A percentile compares a stretch with the other conserved stretches of the same genome.
Conservation (phyloP, 768 basidiomycete species). For the Kwoniella bestiolae region DNA sequence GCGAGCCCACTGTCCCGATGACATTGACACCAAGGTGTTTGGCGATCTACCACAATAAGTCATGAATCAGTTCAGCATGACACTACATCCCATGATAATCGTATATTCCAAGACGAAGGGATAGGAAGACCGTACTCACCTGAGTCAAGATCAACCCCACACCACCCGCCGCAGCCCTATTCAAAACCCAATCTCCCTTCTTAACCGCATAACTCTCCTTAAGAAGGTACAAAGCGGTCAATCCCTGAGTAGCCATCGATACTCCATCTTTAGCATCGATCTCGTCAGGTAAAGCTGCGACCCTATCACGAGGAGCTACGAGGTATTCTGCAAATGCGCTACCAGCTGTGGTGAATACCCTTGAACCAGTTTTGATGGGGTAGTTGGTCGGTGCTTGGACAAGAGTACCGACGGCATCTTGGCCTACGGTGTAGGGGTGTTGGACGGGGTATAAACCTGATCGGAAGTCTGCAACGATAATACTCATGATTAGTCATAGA, state of each 20-base stretch:
- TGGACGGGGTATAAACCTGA: conserved; percentile 60
- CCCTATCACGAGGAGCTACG: conserved; percentile 67
- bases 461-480: conserved; percentile 78
- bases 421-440: conserved; percentile 66
- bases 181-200: conserved; percentile 71
- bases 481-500: neutral
- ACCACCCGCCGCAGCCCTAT: conserved; percentile 92
- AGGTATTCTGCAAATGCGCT: conserved; percentile 72
- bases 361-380: conserved; percentile 70
- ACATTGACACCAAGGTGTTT: conserved; percentile 79
- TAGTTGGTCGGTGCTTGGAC: conserved; percentile 75
- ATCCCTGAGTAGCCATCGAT: conserved; percentile 71
- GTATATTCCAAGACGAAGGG: too few species aligned
- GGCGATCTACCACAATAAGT: conserved; percentile 63
- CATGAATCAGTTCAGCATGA: too few species aligned
- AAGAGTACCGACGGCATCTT: conserved; percentile 78
- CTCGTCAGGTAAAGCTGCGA: conserved; percentile 68
- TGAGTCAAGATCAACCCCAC: conserved; percentile 64
- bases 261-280: conserved; percentile 67
- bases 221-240: conserved; percentile 75
- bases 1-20: conserved; percentile 88
- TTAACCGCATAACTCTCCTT: conserved; percentile 85
- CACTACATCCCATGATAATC: too few species aligned
- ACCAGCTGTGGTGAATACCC: conserved; percentile 63
- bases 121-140: conserved; percentile 42